These are phyloP conservation scores for Ustanciosporium gigantosporum DNA, from an alignment of 1,284 basidiomycete species.

Conservation along the genomic window DNA sequence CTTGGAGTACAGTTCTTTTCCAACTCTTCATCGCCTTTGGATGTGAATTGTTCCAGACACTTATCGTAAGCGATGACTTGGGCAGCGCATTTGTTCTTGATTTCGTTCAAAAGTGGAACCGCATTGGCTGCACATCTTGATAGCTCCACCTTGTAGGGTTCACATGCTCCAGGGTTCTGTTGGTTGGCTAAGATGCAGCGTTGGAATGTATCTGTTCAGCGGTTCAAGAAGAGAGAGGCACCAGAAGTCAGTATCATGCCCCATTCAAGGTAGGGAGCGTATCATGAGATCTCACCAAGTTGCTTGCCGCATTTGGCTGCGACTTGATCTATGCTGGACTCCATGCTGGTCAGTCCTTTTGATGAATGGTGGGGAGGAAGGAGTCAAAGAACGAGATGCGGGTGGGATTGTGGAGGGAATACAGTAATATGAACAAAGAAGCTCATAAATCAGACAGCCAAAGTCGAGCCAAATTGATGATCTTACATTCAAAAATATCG, in stretches of 20 bases:
- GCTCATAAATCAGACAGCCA: too few species aligned
- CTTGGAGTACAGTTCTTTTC: conserved; percentile 47
- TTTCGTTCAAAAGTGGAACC: conserved; percentile 49
- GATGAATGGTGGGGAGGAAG: conserved; percentile 2
- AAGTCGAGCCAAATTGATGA: too few species aligned
- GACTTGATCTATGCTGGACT: conserved; percentile 43
- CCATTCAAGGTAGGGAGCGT: too few species aligned
- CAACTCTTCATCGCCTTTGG: conserved; percentile 44
- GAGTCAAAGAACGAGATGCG: too few species aligned
- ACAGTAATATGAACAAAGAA: too few species aligned
- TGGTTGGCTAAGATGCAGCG: conserved; percentile 55
- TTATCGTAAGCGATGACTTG: conserved; percentile 52
- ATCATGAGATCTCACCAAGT: conserved; percentile 30
- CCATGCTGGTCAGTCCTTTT: conserved; percentile 11
- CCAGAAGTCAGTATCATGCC: neutral
- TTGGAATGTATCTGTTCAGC: conserved; percentile 48
- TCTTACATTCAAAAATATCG: too few species aligned
- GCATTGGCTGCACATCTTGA: conserved; percentile 51
- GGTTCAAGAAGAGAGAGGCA: neutral
- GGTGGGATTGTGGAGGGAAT: too few species aligned
- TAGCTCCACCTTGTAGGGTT: conserved; percentile 37
- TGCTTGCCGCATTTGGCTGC: conserved; percentile 44
- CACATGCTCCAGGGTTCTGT: conserved; percentile 38
- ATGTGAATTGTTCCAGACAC: conserved; percentile 38
- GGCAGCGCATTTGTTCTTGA: conserved; percentile 47